These are phyloP conservation scores for Cardiospermum halicacabum DNA, from an alignment of 345 rosid species.

Conservation along the genomic window DNA sequence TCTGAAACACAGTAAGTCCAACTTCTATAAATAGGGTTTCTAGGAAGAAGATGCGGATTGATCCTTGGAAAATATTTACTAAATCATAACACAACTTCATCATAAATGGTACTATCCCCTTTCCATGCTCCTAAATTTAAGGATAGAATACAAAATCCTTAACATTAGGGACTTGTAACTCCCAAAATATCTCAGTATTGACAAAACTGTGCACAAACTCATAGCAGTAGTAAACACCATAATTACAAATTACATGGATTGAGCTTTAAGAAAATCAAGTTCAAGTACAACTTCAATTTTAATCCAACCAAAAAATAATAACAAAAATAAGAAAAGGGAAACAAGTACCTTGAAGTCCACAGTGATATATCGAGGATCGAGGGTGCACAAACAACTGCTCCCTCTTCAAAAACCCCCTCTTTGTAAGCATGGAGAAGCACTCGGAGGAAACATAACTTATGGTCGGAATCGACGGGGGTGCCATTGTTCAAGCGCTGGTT, in stretches of 20 bases:
- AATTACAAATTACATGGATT: not conserved
- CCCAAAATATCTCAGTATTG: not conserved
- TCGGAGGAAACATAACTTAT: slow-evolving; percentile 60
- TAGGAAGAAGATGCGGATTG: not conserved
- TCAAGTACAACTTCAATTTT: not conserved
- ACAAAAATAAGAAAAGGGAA: not conserved
- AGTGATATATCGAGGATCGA: slow-evolving; percentile 40
- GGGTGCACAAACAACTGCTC: slow-evolving; percentile 78
- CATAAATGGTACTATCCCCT: not conserved
- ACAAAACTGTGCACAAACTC: not conserved
- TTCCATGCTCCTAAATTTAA: not conserved
- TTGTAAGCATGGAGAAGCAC: slow-evolving; percentile 69
- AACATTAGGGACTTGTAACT: not conserved
- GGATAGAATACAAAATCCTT: not conserved
- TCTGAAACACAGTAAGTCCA: not conserved
- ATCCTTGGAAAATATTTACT: not conserved
- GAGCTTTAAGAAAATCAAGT: not conserved
- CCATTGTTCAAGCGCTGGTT: slow-evolving; percentile 20
- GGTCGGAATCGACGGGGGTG: slow-evolving; percentile 26
- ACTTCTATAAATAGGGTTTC: not conserved
- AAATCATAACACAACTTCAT: not conserved
- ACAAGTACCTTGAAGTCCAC: slow-evolving; percentile 54
- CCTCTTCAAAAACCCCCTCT: slow-evolving; percentile 77
- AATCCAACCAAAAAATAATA: not conserved
- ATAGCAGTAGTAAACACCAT: not conserved